These are phyloP conservation scores for Aspergillus ellipticus DNA, from an alignment of 495 filamentous ascomycete genomes.

Conservation along the genomic window DNA sequence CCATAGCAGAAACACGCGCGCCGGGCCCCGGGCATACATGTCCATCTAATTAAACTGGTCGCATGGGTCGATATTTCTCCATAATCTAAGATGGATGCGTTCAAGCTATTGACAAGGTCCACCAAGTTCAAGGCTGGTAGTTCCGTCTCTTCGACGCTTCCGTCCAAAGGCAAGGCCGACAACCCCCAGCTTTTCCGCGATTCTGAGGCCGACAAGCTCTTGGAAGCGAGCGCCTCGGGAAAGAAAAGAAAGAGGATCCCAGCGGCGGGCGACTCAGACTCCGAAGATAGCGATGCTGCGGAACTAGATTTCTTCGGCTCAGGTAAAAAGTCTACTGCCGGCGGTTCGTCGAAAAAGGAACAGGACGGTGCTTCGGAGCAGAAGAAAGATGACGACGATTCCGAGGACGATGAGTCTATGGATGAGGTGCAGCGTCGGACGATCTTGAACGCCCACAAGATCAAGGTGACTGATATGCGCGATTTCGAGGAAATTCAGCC, in stretches of 20 bases:
- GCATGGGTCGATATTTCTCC: conserved; percentile 3
- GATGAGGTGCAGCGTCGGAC: conserved; percentile 66
- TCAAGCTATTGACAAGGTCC: conserved; percentile 52
- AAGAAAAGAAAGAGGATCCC: conserved; percentile 40
- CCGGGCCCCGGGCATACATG: not conserved
- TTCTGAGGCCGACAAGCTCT: conserved; percentile 28
- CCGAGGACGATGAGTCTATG: conserved; percentile 34
- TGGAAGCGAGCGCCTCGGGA: conserved; percentile 28
- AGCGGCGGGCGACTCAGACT: conserved; percentile 16
- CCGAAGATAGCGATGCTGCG: conserved; percentile 23
- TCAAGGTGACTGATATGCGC: conserved; percentile 76
- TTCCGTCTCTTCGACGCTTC: conserved; percentile 27
- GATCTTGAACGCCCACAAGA: conserved; percentile 74
- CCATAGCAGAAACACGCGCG: not conserved
- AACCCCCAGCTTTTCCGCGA: conserved; percentile 54
- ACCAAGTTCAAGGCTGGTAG: conserved; percentile 44
- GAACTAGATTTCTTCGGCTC: conserved; percentile 40
- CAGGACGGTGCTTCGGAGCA: conserved; percentile 9
- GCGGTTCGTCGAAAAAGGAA: conserved; percentile 13
- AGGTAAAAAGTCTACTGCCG: conserved; percentile 21
- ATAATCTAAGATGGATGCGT: conserved; percentile 46
- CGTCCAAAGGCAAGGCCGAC: conserved; percentile 46
- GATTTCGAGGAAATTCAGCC: conserved; percentile 37
- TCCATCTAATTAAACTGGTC: conserved; percentile 3
- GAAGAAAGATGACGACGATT: conserved; percentile 21